These are phyloP conservation scores for Metschnikowia orientalis DNA, from an alignment of 805 yeast species.

Conservation along the genomic window DNA sequence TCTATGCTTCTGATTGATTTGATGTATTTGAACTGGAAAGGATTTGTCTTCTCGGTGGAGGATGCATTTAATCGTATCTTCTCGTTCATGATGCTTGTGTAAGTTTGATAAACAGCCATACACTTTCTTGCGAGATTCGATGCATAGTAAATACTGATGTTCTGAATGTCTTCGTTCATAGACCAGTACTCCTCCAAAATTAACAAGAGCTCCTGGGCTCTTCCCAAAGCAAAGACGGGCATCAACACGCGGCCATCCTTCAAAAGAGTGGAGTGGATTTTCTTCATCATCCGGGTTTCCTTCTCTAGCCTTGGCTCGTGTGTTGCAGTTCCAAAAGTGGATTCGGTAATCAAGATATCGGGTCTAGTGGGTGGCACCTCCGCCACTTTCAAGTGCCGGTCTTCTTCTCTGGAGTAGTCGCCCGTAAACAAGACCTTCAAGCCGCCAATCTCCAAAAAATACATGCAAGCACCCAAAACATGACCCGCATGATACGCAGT, in stretches of 20 bases:
- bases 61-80: constrained; percentile 61
- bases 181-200: constrained; percentile 96
- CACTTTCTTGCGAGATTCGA: constrained; percentile 92
- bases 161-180: constrained; percentile 73
- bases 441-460: constrained; percentile 90
- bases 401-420: constrained; percentile 93
- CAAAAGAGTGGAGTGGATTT: constrained; percentile 76
- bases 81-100: constrained; percentile 96
- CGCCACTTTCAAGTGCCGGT: constrained; percentile 91
- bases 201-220: constrained; percentile 89
- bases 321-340: constrained; percentile 97
- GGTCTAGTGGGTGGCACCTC: constrained; percentile 88
- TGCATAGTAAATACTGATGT: constrained; percentile 83
- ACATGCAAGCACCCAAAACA: constrained; percentile 98
- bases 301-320: constrained; percentile 87
- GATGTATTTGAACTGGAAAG: constrained; percentile 84
- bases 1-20: constrained; percentile 77
- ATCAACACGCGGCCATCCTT: constrained; percentile 89
- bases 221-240: constrained; percentile 95
- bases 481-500: constrained; percentile 99
- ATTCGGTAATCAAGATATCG: constrained; percentile 86
- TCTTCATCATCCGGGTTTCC: constrained; percentile 73
- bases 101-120: constrained; percentile 95
- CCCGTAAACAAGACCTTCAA: constrained; percentile 88
- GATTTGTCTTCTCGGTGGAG: constrained; percentile 48